These are phyloP conservation scores for Lumnitzera littorea DNA, from an alignment of 345 rosid species.

Conservation along the genomic window DNA sequence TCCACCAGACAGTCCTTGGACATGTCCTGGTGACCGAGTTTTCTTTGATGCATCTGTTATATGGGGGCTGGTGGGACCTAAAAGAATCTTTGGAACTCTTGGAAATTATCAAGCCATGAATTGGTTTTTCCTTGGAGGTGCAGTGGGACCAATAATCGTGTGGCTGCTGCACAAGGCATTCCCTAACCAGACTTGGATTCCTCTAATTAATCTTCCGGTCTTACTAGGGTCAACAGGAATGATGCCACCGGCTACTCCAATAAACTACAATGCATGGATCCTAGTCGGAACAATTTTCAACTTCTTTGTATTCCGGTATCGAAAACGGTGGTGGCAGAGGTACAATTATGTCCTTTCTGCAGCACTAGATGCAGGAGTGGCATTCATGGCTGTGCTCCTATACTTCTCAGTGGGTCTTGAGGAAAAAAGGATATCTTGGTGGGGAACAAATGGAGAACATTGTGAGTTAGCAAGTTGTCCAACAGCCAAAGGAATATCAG, in stretches of 20 bases:
- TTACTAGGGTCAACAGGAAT: constrained; percentile 62
- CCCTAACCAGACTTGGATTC: constrained; percentile 75
- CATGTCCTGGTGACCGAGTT: constrained; percentile 70
- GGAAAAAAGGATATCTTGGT: constrained; percentile 5
- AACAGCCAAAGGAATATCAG: constrained; percentile 8
- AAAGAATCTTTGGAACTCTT: constrained; percentile 53
- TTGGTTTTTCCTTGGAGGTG: constrained; percentile 81
- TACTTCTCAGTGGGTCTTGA: constrained; percentile 7
- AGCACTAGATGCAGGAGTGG: constrained; percentile 13
- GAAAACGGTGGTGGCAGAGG: constrained; percentile 82
- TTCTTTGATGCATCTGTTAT: constrained; percentile 85
- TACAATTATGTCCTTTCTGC: constrained; percentile 27
- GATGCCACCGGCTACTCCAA: constrained; percentile 76
- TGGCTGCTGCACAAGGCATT: constrained; percentile 65
- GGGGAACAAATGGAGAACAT: constrained; percentile 7
- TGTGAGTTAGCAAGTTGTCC: constrained; percentile 12
- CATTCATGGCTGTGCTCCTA: constrained; percentile 10
- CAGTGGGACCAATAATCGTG: constrained; percentile 58
- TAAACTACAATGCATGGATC: constrained; percentile 71
- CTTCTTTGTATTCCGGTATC: constrained; percentile 59
- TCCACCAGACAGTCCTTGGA: constrained; percentile 64
- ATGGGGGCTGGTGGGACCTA: constrained; percentile 85
- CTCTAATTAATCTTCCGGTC: constrained; percentile 74
- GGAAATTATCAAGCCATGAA: constrained; percentile 72
- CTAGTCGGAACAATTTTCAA: constrained; percentile 68